Conservation (phyloP, 1,284 basidiomycete genomes). For the Pyrrhoderma lamaoense region DNA sequence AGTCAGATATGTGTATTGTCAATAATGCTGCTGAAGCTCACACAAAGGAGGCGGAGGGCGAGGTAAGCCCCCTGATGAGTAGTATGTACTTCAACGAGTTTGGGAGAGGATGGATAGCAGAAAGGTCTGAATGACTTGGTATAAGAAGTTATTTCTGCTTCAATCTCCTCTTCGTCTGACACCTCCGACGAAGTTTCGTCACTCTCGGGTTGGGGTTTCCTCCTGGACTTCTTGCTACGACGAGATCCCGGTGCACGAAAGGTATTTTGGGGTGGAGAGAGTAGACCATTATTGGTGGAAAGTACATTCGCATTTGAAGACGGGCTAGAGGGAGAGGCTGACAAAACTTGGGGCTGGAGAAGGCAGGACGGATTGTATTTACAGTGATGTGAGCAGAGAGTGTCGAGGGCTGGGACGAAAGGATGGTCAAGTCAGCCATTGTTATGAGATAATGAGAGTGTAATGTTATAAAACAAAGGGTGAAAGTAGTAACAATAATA, state of each 20-base stretch:
- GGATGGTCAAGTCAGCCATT: conserved; percentile 18
- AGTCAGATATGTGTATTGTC: neutral
- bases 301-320: neutral
- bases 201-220: neutral
- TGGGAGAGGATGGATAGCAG: conserved; percentile 14
- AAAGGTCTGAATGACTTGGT: conserved; percentile 24
- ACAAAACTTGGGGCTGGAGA: no score
- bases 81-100: neutral
- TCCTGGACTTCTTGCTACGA: conserved; percentile 22
- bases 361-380: neutral
- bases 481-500: no score
- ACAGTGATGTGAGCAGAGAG: neutral
- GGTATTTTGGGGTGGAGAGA: conserved; percentile 18
- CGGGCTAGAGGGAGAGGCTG: conserved; percentile 6
- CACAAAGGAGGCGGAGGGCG: conserved; percentile 56
- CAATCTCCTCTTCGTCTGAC: conserved; percentile 17
- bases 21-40: conserved; percentile 32
- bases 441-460: no score
- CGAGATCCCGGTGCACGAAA: conserved; percentile 20
- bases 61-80: conserved; percentile 39
- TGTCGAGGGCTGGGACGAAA: conserved; percentile 10
- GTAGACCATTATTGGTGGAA: conserved; percentile 1
- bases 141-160: conserved; percentile 25
- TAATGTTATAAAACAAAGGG: no score
- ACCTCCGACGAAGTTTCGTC: conserved; percentile 5